phyloP scores from a whole-genome alignment of 495 filamentous ascomycete genomes.

The Neurospora tetrasperma region DNA sequence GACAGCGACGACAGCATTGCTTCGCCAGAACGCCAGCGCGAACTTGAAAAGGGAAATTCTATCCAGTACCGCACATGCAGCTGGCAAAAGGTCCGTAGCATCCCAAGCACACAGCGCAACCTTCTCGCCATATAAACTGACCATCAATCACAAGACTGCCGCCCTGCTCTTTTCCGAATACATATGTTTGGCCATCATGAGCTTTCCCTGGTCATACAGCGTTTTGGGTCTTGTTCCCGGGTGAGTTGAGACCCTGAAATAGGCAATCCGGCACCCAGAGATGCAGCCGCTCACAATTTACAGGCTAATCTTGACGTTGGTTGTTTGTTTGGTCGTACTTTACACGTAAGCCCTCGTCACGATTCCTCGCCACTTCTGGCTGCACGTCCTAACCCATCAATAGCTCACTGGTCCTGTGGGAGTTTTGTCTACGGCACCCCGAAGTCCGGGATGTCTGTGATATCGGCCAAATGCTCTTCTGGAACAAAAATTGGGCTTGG shows the following conservation, averaged over 20 bases:
- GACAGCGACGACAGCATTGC: conserved; percentile 32
- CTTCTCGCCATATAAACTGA: background rate
- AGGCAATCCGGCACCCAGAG: background rate
- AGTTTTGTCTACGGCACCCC: conserved; percentile 77
- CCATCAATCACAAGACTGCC: conserved; percentile 47
- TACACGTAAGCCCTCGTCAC: conserved; percentile 47
- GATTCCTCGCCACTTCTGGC: no score
- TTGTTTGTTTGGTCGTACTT: conserved; percentile 62
- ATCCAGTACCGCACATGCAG: conserved; percentile 87
- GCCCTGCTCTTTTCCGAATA: conserved; percentile 84
- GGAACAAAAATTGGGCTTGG: conserved; percentile 68
- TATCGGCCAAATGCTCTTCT: conserved; percentile 82
- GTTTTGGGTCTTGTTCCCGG: conserved; percentile 79
- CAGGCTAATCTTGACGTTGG: conserved; percentile 64
- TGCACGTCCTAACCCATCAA: background rate
- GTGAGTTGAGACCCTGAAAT: conserved; percentile 15
- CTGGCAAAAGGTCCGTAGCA: conserved; percentile 64
- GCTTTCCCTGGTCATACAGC: conserved; percentile 83
- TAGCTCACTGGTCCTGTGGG: conserved; percentile 67
- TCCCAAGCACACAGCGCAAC: background rate
- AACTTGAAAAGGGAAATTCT: conserved; percentile 61
- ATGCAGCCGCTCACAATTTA: conserved; percentile 5
- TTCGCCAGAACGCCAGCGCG: conserved; percentile 62
- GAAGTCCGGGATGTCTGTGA: conserved; percentile 85
- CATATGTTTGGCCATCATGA: conserved; percentile 91